Conservation (phyloP, 345 rosid genomes). For the Geranium brycei region DNA sequence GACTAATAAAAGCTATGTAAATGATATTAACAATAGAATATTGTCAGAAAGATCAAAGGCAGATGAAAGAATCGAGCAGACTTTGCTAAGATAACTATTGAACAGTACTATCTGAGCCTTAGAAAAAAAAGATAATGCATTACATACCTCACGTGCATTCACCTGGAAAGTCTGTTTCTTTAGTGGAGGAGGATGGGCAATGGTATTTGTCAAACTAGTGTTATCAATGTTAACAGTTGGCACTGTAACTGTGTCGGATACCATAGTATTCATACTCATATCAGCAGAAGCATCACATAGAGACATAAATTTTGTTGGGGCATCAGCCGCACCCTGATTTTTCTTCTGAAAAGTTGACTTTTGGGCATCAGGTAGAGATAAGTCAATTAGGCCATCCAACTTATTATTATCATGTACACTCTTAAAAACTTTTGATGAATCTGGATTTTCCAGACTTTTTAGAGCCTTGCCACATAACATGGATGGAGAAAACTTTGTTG, state of each 20-base stretch:
- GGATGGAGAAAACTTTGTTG: slow-evolving; percentile 58
- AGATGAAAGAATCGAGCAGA: too few species aligned
- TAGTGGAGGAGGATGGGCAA: slow-evolving; percentile 18
- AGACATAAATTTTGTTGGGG: slow-evolving; percentile 18
- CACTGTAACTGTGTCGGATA: slow-evolving; percentile 16
- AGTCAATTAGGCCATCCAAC: slow-evolving; percentile 13
- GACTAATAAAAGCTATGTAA: too few species aligned
- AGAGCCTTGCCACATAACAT: slow-evolving; percentile 68
- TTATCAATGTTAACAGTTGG: slow-evolving; percentile 18
- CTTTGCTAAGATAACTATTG: too few species aligned
- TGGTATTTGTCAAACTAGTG: slow-evolving; percentile 22
- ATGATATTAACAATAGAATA: too few species aligned
- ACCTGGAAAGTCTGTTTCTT: slow-evolving; percentile 54
- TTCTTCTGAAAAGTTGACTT: slow-evolving; percentile 22
- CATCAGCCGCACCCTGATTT: slow-evolving; percentile 28
- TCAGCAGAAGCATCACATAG: slow-evolving; percentile 17
- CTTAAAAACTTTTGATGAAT: slow-evolving; percentile 41
- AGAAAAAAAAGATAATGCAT: not conserved
- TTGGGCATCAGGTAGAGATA: slow-evolving; percentile 15
- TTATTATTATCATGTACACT: slow-evolving; percentile 25
- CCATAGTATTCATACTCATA: slow-evolving; percentile 19
- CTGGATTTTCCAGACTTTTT: slow-evolving; percentile 56
- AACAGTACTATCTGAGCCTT: not conserved
- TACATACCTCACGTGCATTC: slow-evolving; percentile 69
- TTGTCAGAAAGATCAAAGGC: too few species aligned